Percentiles rank a stretch among this genome's conserved stretches.
Conservation (phyloP, 2,329 filamentous ascomycete genomes). For the Alternaria rosae region DNA sequence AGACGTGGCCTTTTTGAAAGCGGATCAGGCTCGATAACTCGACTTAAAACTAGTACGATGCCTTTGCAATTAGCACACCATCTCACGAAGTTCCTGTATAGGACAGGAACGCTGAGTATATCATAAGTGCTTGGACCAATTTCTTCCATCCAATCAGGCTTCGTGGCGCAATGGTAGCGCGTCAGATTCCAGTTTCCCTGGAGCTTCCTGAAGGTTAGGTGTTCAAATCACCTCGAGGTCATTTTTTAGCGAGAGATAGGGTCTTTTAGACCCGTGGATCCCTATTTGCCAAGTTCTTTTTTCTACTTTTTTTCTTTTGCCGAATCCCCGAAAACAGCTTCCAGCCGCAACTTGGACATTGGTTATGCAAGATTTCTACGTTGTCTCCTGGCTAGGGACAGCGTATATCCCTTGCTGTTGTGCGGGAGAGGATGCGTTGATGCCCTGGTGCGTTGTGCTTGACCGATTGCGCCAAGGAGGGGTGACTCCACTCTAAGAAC, state of each 20-base stretch:
- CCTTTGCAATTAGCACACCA: neutral
- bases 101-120: neutral
- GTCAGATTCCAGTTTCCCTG: constrained; percentile 39
- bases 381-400: too few species aligned
- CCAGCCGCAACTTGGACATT: too few species aligned
- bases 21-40: neutral
- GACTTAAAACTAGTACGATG: neutral
- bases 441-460: neutral
- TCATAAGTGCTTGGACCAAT: neutral
- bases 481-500: constrained; percentile 5
- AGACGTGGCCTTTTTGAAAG: constrained; percentile 3
- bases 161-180: constrained; percentile 42
- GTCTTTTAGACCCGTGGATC: too few species aligned
- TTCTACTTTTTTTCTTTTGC: too few species aligned
- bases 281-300: too few species aligned
- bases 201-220: constrained; percentile 37
- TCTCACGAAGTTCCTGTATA: neutral
- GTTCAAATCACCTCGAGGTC: constrained; percentile 40
- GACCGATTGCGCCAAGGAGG: constrained; percentile 6
- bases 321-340: too few species aligned
- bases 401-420: neutral
- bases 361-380: too few species aligned
- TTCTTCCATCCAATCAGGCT: constrained; percentile 27
- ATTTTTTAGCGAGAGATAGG: too few species aligned
- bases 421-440: neutral